Percentiles rank a stretch among this genome's conserved stretches.
Conservation (phyloP, 1,284 basidiomycete species). For the Apiotrichum akiyoshidainum region DNA sequence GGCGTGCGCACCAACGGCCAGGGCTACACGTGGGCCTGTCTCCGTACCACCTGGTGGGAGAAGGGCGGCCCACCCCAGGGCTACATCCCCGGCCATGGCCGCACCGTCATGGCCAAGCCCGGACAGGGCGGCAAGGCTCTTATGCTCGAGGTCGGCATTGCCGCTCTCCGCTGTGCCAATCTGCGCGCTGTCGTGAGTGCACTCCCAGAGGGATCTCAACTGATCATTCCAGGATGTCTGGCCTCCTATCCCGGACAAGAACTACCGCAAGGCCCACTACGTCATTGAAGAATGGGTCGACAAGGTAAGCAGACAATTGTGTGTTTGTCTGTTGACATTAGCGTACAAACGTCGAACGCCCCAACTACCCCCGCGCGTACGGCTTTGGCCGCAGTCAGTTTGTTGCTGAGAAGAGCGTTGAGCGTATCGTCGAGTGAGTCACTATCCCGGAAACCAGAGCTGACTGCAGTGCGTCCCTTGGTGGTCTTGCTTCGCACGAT, state of each 20-base stretch:
- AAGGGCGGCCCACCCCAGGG: slow-evolving; percentile 55
- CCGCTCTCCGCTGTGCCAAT: slow-evolving; percentile 69
- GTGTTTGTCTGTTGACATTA: slow-evolving; percentile 7
- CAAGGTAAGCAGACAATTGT: slow-evolving; percentile 56
- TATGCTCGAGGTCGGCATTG: slow-evolving; percentile 75
- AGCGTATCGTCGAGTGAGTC: slow-evolving; percentile 63
- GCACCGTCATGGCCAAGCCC: slow-evolving; percentile 31
- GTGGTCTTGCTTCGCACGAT: slow-evolving; percentile 68
- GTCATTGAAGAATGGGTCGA: slow-evolving; percentile 74
- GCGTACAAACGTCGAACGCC: slow-evolving; percentile 44
- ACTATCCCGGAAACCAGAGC: background rate
- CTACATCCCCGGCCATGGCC: slow-evolving; percentile 46
- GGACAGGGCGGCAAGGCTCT: slow-evolving; percentile 51
- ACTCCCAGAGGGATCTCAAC: background rate
- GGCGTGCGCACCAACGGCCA: slow-evolving; percentile 57
- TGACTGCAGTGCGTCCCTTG: slow-evolving; percentile 59
- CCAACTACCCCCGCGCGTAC: slow-evolving; percentile 37
- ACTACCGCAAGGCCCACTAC: slow-evolving; percentile 79
- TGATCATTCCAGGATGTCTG: slow-evolving; percentile 60
- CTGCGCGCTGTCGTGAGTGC: slow-evolving; percentile 59
- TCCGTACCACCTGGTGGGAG: slow-evolving; percentile 75
- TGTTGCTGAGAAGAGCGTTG: slow-evolving; percentile 63
- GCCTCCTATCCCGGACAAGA: slow-evolving; percentile 73
- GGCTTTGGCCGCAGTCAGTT: slow-evolving; percentile 73
- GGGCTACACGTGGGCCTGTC: slow-evolving; percentile 52